Evolutionary conservation across 179 eudicot genomes (phyloP).

Genomic region (Silene noctiflora): DNA sequence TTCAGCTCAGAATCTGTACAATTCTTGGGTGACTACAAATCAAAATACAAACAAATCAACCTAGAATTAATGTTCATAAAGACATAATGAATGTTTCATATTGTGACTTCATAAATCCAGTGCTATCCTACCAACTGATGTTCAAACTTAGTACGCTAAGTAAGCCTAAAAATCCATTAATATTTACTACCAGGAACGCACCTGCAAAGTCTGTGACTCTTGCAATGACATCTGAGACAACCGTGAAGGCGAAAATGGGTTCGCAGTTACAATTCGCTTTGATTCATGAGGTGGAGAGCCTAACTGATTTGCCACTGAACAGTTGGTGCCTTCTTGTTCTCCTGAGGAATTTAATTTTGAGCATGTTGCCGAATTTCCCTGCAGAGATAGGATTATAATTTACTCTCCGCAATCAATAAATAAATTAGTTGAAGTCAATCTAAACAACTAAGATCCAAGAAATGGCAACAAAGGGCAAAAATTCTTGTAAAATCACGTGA

Average conservation of each 20-base stretch:
- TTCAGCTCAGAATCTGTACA: conserved; percentile 21
- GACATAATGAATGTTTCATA: background rate
- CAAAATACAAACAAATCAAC: background rate
- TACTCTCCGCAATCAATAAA: background rate
- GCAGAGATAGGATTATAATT: conserved; percentile 5
- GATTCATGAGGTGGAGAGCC: conserved; percentile 21
- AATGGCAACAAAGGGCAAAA: background rate
- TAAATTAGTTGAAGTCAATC: background rate
- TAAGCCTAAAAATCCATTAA: conserved; percentile 3
- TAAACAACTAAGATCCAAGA: background rate
- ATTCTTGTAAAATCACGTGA: background rate
- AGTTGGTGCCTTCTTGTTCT: conserved; percentile 12
- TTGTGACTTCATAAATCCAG: background rate
- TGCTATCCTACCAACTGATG: conserved; percentile 8
- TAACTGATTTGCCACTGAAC: conserved; percentile 19
- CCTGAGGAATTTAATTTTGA: conserved; percentile 20
- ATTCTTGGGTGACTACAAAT: conserved; percentile 27
- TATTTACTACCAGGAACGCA: conserved; percentile 14
- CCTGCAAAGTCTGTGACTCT: conserved; percentile 20
- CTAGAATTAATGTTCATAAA: background rate
- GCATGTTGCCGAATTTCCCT: conserved; percentile 24
- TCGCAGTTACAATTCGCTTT: conserved; percentile 19
- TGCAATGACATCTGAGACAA: conserved; percentile 28
- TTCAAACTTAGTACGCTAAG: conserved; percentile 13
- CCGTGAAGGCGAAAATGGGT: conserved; percentile 25